These are phyloP conservation scores for Leonotis leonurus DNA, from an alignment of 257 asterid genomes.

Conservation along the genomic window DNA sequence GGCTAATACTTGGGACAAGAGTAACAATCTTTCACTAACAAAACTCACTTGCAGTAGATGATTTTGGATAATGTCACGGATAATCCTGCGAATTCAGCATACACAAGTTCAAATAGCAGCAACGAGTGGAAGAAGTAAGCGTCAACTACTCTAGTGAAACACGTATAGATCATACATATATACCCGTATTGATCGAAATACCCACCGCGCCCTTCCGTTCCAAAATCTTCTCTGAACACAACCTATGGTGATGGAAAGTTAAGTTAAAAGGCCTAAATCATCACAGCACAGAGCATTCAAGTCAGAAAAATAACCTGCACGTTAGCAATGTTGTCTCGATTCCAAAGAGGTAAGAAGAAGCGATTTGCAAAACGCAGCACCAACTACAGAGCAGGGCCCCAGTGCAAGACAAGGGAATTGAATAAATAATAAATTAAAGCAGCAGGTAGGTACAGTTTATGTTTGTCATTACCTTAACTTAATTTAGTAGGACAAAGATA, in stretches of 20 bases:
- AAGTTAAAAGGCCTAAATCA: slow-evolving; percentile 14
- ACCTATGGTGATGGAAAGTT: slow-evolving; percentile 39
- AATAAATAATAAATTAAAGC: not conserved
- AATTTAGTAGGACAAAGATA: not conserved
- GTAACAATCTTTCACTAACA: not conserved
- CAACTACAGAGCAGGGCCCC: slow-evolving; percentile 50
- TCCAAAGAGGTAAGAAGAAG: slow-evolving; percentile 91
- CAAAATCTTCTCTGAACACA: slow-evolving; percentile 97
- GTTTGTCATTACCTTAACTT: too few species aligned
- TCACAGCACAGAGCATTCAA: not conserved
- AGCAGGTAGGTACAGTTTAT: not conserved
- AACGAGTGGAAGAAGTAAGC: not conserved
- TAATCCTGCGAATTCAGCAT: slow-evolving; percentile 48
- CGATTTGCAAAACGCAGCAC: slow-evolving; percentile 99
- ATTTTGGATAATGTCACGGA: slow-evolving; percentile 87
- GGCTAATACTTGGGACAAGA: not conserved
- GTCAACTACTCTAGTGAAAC: not conserved
- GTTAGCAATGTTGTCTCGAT: slow-evolving; percentile 86
- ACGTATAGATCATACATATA: slow-evolving; percentile 55
- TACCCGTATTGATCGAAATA: slow-evolving; percentile 96
- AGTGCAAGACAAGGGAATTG: slow-evolving; percentile 8
- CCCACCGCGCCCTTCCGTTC: slow-evolving; percentile 99
- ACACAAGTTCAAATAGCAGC: not conserved
- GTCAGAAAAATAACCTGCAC: slow-evolving; percentile 53
- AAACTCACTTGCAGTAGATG: slow-evolving; percentile 72